Percentiles rank a stretch among this genome's conserved stretches.
Conservation (phyloP, 495 filamentous ascomycete species). For the Ascodesmis nigricans region DNA sequence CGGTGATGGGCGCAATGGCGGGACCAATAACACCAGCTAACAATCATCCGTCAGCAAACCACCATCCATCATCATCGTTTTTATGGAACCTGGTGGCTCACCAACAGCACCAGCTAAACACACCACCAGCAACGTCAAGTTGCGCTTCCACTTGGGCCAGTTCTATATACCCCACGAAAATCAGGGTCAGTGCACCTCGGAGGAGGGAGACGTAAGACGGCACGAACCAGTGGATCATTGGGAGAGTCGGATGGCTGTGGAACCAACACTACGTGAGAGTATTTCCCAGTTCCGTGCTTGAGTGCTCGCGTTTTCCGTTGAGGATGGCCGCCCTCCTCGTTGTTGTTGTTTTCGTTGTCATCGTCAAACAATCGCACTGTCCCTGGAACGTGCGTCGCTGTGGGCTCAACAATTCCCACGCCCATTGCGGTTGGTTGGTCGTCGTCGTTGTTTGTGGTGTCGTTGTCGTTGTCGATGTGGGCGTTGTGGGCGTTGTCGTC, state of each 20-base stretch:
- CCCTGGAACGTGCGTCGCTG: slow-evolving; percentile 28
- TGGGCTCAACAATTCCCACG: slow-evolving; percentile 26
- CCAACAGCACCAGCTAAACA: slow-evolving; percentile 32
- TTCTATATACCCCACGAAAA: slow-evolving; percentile 19
- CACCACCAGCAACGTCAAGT: slow-evolving; percentile 31
- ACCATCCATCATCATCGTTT: background rate
- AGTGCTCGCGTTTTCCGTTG: slow-evolving; percentile 15
- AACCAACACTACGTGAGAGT: slow-evolving; percentile 29
- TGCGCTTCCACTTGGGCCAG: slow-evolving; percentile 33
- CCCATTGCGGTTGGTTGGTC: slow-evolving; percentile 25
- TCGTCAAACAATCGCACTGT: slow-evolving; percentile 25
- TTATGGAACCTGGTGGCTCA: background rate
- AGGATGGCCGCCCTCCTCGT: background rate
- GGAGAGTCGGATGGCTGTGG: slow-evolving; percentile 34
- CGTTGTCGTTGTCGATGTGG: no score
- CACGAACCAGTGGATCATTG: slow-evolving; percentile 35
- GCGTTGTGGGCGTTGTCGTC: no score
- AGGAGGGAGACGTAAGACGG: slow-evolving; percentile 9
- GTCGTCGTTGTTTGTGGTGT: no score
- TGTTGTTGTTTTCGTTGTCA: background rate
- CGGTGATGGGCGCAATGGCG: slow-evolving; percentile 20
- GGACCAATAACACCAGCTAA: slow-evolving; percentile 20
- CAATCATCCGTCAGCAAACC: background rate
- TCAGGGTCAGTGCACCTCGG: background rate
- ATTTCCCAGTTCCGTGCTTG: slow-evolving; percentile 30